phyloP scores from a whole-genome alignment of 345 rosid species.

The Salix purpurea region DNA sequence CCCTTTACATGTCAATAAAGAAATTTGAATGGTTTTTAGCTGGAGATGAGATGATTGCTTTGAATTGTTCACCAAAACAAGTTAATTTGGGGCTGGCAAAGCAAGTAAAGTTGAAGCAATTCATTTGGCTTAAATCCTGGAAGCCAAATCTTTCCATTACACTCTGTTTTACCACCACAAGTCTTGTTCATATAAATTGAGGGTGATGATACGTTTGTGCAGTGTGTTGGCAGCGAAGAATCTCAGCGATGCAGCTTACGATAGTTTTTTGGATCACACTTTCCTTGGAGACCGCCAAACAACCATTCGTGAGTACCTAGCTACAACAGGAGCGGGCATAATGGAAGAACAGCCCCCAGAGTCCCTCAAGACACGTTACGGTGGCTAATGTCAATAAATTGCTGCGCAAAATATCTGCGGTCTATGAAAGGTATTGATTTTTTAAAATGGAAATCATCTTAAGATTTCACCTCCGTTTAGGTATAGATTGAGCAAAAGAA shows the following conservation, averaged over 20 bases:
- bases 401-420: not conserved
- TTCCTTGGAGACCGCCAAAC: constrained; percentile 68
- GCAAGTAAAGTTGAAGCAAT: not conserved
- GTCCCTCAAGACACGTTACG: constrained; percentile 66
- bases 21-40: not conserved
- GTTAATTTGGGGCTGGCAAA: too few relatives aligned
- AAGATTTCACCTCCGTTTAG: not conserved
- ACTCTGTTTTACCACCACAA: not conserved
- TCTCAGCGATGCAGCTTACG: constrained; percentile 53
- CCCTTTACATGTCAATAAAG: not conserved
- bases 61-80: not conserved
- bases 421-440: not conserved
- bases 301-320: constrained; percentile 59
- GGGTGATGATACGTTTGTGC: constrained; percentile 14
- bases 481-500: not conserved
- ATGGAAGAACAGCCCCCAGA: constrained; percentile 92
- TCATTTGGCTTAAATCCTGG: not conserved
- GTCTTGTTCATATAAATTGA: constrained; percentile 2
- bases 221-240: constrained; percentile 93
- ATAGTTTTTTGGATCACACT: constrained; percentile 80
- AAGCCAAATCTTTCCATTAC: not conserved
- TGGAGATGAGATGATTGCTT: not conserved
- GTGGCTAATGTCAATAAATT: constrained; percentile 43
- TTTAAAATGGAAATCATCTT: not conserved
- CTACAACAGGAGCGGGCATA: constrained; percentile 69